A percentile compares a stretch with the other conserved stretches of the same genome.
Evolutionary conservation across 805 yeast species (phyloP).

Genomic region (Suhomyces xylopsoci): DNA sequence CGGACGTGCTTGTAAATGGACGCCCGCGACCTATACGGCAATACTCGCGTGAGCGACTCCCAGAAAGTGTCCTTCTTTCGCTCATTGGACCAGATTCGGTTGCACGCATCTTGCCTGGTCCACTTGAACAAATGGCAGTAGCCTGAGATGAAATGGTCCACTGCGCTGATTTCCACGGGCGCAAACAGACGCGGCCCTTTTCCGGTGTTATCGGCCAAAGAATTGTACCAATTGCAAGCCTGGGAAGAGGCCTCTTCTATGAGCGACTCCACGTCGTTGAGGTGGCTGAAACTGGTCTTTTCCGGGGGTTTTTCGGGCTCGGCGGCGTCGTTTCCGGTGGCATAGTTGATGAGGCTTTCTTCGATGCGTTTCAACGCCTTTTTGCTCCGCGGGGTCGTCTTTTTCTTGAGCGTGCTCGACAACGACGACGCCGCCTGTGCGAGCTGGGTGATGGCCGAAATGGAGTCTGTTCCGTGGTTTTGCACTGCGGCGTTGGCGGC

Average conservation of each 20-base stretch:
- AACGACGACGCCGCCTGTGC: conserved; percentile 27
- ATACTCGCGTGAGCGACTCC: conserved; percentile 74
- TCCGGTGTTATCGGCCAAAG: conserved; percentile 17
- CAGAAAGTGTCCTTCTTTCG: conserved; percentile 86
- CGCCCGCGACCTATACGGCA: conserved; percentile 85
- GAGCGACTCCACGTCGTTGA: conserved; percentile 29
- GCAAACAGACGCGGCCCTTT: conserved; percentile 49
- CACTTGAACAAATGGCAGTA: conserved; percentile 64
- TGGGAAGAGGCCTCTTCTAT: conserved; percentile 35
- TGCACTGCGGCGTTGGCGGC: conserved; percentile 26
- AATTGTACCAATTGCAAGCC: conserved; percentile 36
- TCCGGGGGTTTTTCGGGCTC: neutral
- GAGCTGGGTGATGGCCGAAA: conserved; percentile 25
- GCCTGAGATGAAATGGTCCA: conserved; percentile 68
- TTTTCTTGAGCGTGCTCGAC: conserved; percentile 8
- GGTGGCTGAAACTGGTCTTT: conserved; percentile 22
- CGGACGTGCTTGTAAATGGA: conserved; percentile 91
- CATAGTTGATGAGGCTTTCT: conserved; percentile 6
- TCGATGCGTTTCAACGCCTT: conserved; percentile 6
- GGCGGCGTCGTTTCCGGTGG: neutral
- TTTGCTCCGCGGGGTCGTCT: conserved; percentile 3
- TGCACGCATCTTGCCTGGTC: conserved; percentile 68
- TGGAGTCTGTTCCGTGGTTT: conserved; percentile 11
- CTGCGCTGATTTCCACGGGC: conserved; percentile 62
- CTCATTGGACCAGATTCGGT: conserved; percentile 83